Evolutionary conservation across 345 rosid genomes (phyloP), one percentile per base, ranked within the genome.

Genomic region (Euphorbia lathyris): DNA sequence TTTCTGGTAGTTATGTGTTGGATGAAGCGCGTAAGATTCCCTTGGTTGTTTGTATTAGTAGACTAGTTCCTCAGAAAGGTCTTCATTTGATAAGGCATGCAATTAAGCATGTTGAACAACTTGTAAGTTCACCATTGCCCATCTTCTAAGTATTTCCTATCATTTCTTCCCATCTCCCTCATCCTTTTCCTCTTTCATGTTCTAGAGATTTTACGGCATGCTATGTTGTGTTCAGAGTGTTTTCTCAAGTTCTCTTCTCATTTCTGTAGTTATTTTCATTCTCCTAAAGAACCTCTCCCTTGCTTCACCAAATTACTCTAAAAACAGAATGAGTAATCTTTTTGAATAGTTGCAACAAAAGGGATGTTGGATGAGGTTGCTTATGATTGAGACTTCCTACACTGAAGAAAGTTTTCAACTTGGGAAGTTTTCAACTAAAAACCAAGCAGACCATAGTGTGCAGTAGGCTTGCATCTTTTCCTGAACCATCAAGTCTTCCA

Each of bases 1-100:
- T 19, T 14, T 30, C 26, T n/a, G 51, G 71, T 69, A 59, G 74
- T 27, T 20, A 51, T 22, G 63, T 73, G 69, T 47, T 53, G 52
- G 73, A 73, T 72, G 55, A 25, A 51, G 57, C 72, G 51, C 67
- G 72, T 19, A 63, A 67, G 63, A 74, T 76, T 22, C 84, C 89
- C 38, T 67, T 86, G 82, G 72, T 86, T 76, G 77, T 86, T 64
- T 86, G 89, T 71, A 82, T 86, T 56, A 81, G 84, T 42, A 72
- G 89, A 66, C 78, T 86, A 55, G 89, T 86, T 69, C 77, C 85
- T 71, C 89, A 86, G 66, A 86, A 86, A 76, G 89, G 89, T 51
- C 89, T 86, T 70, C 89, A 86, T 77, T 70, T 86, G 87, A 81
- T 86, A 58, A 82, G 73, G 56, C 84, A 83, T 30, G 86, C 89